Conservation (phyloP, 2,329 filamentous ascomycete species). For the Phaeomoniella chlamydospora region DNA sequence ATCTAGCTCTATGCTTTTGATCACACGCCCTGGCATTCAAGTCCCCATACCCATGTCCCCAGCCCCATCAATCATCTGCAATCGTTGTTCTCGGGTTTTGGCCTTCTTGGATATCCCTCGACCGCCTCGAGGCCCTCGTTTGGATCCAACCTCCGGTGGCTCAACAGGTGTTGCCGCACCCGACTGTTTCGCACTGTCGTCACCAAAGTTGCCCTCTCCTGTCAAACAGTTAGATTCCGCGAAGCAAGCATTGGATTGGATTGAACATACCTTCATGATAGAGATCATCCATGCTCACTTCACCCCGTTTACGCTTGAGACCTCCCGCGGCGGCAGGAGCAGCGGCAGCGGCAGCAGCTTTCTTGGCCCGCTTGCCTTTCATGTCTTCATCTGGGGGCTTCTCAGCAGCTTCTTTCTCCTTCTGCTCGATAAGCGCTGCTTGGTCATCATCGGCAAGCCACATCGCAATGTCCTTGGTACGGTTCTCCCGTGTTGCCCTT, state of each 20-base stretch:
- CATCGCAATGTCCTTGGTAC: slow-evolving; percentile 96
- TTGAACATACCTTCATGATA: slow-evolving; percentile 87
- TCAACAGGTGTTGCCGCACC: slow-evolving; percentile 68
- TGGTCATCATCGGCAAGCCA: slow-evolving; percentile 98
- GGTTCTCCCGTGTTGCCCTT: slow-evolving; percentile 70
- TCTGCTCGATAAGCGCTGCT: slow-evolving; percentile 81
- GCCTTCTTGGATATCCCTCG: slow-evolving; percentile 47
- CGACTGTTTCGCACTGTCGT: slow-evolving; percentile 53
- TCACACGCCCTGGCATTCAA: no score
- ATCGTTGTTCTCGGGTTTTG: slow-evolving; percentile 40
- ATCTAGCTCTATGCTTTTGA: no score
- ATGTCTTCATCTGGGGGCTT: slow-evolving; percentile 43
- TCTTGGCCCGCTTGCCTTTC: slow-evolving; percentile 44
- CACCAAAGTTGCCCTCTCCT: slow-evolving; percentile 97
- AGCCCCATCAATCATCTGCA: slow-evolving; percentile 28
- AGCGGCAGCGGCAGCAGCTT: slow-evolving; percentile 22
- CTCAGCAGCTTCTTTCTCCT: slow-evolving; percentile 70
- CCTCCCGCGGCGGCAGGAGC: slow-evolving; percentile 25
- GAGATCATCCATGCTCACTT: slow-evolving; percentile 77
- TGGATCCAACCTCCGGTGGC: slow-evolving; percentile 41
- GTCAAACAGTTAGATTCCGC: slow-evolving; percentile 8
- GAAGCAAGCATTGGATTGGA: slow-evolving; percentile 5
- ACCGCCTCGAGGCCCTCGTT: slow-evolving; percentile 33
- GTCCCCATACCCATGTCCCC: slow-evolving; percentile 20
- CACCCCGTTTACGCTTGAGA: slow-evolving; percentile 43